Base-by-base conservation (phyloP, 169 alveolate genomes). In the Plasmodium sp. region DNA sequence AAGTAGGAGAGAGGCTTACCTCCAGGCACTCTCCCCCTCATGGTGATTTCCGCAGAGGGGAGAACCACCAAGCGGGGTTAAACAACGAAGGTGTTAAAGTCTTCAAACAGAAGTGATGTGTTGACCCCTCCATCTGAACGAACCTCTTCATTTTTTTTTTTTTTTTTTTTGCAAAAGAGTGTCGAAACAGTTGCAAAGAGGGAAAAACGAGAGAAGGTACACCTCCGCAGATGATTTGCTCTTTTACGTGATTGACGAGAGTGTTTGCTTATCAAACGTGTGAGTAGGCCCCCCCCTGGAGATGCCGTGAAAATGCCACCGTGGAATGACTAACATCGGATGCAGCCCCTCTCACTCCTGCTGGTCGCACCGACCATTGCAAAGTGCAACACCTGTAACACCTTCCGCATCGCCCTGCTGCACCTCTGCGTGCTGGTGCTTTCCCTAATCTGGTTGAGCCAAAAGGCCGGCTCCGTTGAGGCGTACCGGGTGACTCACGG, bases 321-420 rank as follows among this genome's bases (percentile, higher is more conserved):
- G 18, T 7, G 77, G 12, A 67, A 67, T 67, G 77, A 67, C 77
- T 67, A 67, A 67, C 77, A 67, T 67, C 77, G 77, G 77, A 67
- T 67, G 77, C 77, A 67, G 77, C 77, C 39, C 0, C 77, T 18
- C 41, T 67, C 12, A 67, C 39, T 67, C 33, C n/a, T 67, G 14
- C 33, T 67, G 27, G n/a, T 67, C 33, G 77, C 39, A 31, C 14
- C 5, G 39, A 67, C 14, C 39, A 67, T 67, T 27, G 33, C 14
- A 2, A 67, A 67, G 5, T 18, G 33, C 77, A 67, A 67, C 41
- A 67, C 77, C 62, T 22, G 62, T 22, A 51, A 51, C 27, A 12
- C 7, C 3, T 51, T 51, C 18, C 62, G 6, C 6, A 51, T 12
- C 9, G n/a, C n/a, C 39, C 41, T 67, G 10, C 36, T 22, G 34